Evolutionary conservation across 108 stramenopile species (phyloP), one percentile per base, ranked within the genome.

Genomic region (Skeletonema potamos): DNA sequence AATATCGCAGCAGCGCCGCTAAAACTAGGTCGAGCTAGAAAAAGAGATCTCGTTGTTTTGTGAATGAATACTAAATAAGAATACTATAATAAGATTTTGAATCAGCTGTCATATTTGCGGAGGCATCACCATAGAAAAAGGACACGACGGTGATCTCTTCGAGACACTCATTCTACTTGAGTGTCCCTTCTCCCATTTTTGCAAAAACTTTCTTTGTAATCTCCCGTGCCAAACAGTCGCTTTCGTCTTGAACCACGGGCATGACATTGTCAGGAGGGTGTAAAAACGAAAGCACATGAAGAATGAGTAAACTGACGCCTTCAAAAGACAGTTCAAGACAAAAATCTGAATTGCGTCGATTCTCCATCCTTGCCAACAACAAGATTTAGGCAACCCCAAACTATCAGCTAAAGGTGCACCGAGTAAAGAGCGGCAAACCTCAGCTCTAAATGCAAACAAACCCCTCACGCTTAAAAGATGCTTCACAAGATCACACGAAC

Each of bases 331-430:
- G 13, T 64, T 75, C 24, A 18, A 13, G 2, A 66, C 17, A 34
- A 58, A 9, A 63, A 56, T 20, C 7, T 17, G 22, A 18, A 43
- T 7, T 41, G 54, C 18, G 70, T 70, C 26, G 28, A 57, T 20
- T 62, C 54, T 26, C 74, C 63, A 33, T 37, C 70, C 58, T 64
- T 32, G 62, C 58, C 60, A 77, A 43, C 41, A 73, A 5, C 70
- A 66, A 33, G 62, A 54, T 48, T 60, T 58, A 3, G 91, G 88
- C n/a, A 92, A 54, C 54, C 74, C 54, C 27, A 92, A 69, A 8
- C 82, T 84, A 66, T 92, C 87, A 13, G 91, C 87, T 13, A 94
- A 56, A 15, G 86, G 70, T 62, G 91, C 76, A 4, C 93, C 90
- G 15, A 94, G 72, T 32, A 91, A 70, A 32, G 70, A 62, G n/a